A percentile compares a stretch with the other conserved stretches of the same genome.
phyloP scores from a whole-genome alignment of 2,329 filamentous ascomycete genomes.

The Paramyrothecium sp. region DNA sequence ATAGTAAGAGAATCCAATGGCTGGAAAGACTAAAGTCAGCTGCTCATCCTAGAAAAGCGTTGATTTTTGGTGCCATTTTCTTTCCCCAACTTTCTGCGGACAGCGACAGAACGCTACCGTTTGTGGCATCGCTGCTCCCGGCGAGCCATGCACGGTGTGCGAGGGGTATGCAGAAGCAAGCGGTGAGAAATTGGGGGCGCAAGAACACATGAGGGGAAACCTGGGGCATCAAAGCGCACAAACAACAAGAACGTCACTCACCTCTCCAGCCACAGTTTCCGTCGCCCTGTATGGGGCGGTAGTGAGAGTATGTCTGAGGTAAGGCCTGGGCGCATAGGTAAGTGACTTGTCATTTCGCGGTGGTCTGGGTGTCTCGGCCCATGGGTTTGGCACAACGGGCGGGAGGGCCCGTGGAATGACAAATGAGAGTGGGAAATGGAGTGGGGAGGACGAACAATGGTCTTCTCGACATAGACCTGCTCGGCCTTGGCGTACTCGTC shows the following conservation, averaged over 20 bases:
- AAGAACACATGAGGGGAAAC: slow-evolving; percentile 2
- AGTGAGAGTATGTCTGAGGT: slow-evolving; percentile 80
- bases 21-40: slow-evolving; percentile 42
- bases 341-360: slow-evolving; percentile 8
- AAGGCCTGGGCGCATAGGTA: slow-evolving; percentile 57
- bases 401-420: background rate
- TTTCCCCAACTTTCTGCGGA: no score
- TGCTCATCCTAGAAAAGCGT: background rate
- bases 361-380: background rate
- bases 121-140: no score
- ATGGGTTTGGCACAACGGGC: background rate
- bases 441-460: slow-evolving; percentile 59
- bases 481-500: slow-evolving; percentile 89
- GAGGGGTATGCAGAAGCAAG: slow-evolving; percentile 11
- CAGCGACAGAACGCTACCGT: no score
- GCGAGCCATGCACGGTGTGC: background rate
- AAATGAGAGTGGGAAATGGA: no score
- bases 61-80: no score
- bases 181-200: background rate
- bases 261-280: slow-evolving; percentile 98
- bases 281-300: slow-evolving; percentile 84
- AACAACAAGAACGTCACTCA: slow-evolving; percentile 53
- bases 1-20: slow-evolving; percentile 90
- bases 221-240: background rate
- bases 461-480: slow-evolving; percentile 81